Evolutionary conservation across 768 basidiomycete genomes (phyloP).

Genomic region (Boletus barrowsii): DNA sequence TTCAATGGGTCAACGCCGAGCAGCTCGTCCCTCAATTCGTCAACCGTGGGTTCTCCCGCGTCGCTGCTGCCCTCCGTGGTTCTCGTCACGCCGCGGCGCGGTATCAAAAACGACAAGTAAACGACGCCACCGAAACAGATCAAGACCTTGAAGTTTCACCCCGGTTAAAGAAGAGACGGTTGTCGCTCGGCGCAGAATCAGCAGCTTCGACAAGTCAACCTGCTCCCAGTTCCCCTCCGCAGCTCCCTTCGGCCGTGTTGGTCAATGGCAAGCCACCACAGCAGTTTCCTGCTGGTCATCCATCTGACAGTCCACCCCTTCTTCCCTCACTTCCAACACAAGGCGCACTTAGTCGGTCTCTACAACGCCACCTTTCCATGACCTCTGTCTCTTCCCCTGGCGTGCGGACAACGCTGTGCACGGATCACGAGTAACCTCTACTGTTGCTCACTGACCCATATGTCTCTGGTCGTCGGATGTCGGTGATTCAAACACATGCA

Average conservation of each 20-base stretch:
- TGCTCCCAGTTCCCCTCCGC: not conserved
- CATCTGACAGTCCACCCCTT: conserved; percentile 3
- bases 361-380: conserved; percentile 30
- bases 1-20: conserved; percentile 32
- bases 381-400: conserved; percentile 11
- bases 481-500: no score
- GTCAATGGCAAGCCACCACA: conserved; percentile 32
- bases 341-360: conserved; percentile 16
- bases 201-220: not conserved
- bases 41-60: conserved; percentile 20
- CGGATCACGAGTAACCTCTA: conserved; percentile 11
- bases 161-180: conserved; percentile 25
- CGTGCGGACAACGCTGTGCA: conserved; percentile 19
- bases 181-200: conserved; percentile 9
- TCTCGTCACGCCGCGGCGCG: not conserved
- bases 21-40: conserved; percentile 27
- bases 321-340: conserved; percentile 3
- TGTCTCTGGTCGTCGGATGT: no score
- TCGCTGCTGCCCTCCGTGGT: conserved; percentile 14
- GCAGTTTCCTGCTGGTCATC: conserved; percentile 28
- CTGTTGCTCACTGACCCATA: no score
- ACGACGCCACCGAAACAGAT: conserved; percentile 9
- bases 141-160: conserved; percentile 15
- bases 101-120: conserved; percentile 25
- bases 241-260: conserved; percentile 15